These are phyloP conservation scores for Parathielavia appendiculata DNA, from an alignment of 495 filamentous ascomycete genomes.

Conservation along the genomic window DNA sequence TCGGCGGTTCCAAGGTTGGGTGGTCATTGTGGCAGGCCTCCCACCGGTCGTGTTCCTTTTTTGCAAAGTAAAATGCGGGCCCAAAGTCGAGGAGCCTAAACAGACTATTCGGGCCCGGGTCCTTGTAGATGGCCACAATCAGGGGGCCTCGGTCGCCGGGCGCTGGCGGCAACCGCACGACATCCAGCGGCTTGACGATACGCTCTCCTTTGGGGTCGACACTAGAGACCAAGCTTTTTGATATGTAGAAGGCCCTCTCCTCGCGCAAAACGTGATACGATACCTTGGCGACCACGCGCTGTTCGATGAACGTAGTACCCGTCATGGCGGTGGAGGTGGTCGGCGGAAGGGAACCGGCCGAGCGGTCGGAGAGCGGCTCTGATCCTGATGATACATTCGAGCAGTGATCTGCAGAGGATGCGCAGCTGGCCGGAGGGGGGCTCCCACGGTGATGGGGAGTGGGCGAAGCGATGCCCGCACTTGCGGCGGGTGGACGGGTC, in stretches of 20 bases:
- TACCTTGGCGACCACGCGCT: slow-evolving; percentile 65
- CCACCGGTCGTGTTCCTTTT: slow-evolving; percentile 45
- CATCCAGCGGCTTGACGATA: slow-evolving; percentile 68
- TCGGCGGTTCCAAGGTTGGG: slow-evolving; percentile 49
- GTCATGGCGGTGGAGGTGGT: slow-evolving; percentile 21
- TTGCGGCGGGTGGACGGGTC: slow-evolving; percentile 24
- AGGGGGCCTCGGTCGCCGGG: slow-evolving; percentile 60
- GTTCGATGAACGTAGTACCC: slow-evolving; percentile 38
- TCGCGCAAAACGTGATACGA: slow-evolving; percentile 74
- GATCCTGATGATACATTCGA: slow-evolving; percentile 28
- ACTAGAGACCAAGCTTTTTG: slow-evolving; percentile 61
- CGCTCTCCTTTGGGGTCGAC: slow-evolving; percentile 69
- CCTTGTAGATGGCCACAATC: slow-evolving; percentile 70
- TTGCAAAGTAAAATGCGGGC: slow-evolving; percentile 61
- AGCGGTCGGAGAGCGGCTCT: slow-evolving; percentile 39
- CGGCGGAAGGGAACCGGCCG: slow-evolving; percentile 29
- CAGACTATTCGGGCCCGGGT: slow-evolving; percentile 69
- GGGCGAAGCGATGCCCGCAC: slow-evolving; percentile 23
- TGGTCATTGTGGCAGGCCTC: slow-evolving; percentile 34
- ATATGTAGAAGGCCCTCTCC: slow-evolving; percentile 78
- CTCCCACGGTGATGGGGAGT: slow-evolving; percentile 23
- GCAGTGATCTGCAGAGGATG: slow-evolving; percentile 36
- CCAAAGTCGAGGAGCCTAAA: slow-evolving; percentile 67
- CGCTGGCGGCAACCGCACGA: slow-evolving; percentile 59
- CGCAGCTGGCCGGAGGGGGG: slow-evolving; percentile 30